Conservation (phyloP, 1,284 basidiomycete genomes). For the Malassezia furfur region DNA sequence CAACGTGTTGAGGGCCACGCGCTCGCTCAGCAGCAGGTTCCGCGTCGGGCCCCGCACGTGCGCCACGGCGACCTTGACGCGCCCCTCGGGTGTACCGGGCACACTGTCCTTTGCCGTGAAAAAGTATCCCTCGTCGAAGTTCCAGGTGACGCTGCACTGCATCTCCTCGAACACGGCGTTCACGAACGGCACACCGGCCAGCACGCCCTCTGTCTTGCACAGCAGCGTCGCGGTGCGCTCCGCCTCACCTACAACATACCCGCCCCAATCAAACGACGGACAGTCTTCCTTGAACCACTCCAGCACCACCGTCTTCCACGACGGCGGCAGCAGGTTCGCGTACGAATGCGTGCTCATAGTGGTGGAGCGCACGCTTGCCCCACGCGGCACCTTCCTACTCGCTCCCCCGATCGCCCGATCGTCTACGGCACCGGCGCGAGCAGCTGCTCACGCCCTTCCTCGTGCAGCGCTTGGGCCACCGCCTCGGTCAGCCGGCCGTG, state of each 20-base stretch:
- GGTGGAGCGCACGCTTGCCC: not conserved
- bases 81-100: constrained; percentile 32
- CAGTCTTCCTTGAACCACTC: constrained; percentile 87
- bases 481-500: constrained; percentile 66
- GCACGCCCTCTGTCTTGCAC: constrained; percentile 72
- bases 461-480: constrained; percentile 59
- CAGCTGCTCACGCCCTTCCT: constrained; percentile 48
- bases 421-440: not conserved
- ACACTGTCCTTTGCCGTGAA: constrained; percentile 32
- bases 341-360: constrained; percentile 10
- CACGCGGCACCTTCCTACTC: not conserved
- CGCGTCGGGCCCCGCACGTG: constrained; percentile 82
- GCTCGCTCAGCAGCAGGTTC: constrained; percentile 81
- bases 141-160: constrained; percentile 92
- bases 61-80: constrained; percentile 63
- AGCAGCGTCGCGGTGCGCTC: constrained; percentile 75
- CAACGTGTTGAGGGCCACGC: constrained; percentile 85
- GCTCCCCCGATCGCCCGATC: not conserved
- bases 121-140: constrained; percentile 69
- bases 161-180: constrained; percentile 83
- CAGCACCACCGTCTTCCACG: constrained; percentile 60
- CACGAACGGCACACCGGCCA: constrained; percentile 93
- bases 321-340: constrained; percentile 36
- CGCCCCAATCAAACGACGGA: constrained; percentile 92
- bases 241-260: constrained; percentile 89